Base-by-base conservation (phyloP, 805 yeast species). In the Kluyveromyces aestuarii region DNA sequence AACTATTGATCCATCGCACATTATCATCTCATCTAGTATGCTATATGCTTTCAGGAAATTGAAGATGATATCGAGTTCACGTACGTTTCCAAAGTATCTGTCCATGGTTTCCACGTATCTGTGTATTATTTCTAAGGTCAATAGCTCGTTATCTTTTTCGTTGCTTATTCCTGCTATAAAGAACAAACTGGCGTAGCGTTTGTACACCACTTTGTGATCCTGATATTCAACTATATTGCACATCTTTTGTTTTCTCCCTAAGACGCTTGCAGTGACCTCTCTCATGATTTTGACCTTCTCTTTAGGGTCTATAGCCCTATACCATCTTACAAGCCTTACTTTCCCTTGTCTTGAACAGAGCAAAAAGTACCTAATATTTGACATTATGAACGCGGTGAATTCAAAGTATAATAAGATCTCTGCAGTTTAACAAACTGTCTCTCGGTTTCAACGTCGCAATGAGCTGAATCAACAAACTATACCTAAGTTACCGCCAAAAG, bases 21-120 rank as follows among this genome's bases (percentile, higher is more conserved):
- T 76, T 45, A 93, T 67, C 56, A 93, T 72, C 64, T 93, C 99
- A 65, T 93, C 96, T 54, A 93, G 71, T 11, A 93, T 84, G 67
- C 87, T 86, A 65, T 93, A 93, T 0, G 98, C 97, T 62, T 87
- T 85, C 57, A 86, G 87, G 69, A 93, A 93, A 61, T 95, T 93
- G 76, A 93, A 93, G 45, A 93, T 93, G 53, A 93, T 93, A 69
- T 93, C 99, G 59, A 93, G 73, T 65, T 93, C 99, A 68, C 97
- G 89, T 16, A 93, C 99, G 61, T 88, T 91, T 11, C 96, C 97
- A 63, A 87, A 93, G 51, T 89, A 81, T 57, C 85, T 84, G 71
- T 93, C 99, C 96, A 93, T 88, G 55, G 87, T 89, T 66, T 93
- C 99, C 39, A 93, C 99, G 64, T 82, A 93, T 52, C 97, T 74